Evolutionary conservation across 176 grass and related monocot species (phyloP), one percentile per base, ranked within the genome.

Genomic region (Dactylis glomerata): DNA sequence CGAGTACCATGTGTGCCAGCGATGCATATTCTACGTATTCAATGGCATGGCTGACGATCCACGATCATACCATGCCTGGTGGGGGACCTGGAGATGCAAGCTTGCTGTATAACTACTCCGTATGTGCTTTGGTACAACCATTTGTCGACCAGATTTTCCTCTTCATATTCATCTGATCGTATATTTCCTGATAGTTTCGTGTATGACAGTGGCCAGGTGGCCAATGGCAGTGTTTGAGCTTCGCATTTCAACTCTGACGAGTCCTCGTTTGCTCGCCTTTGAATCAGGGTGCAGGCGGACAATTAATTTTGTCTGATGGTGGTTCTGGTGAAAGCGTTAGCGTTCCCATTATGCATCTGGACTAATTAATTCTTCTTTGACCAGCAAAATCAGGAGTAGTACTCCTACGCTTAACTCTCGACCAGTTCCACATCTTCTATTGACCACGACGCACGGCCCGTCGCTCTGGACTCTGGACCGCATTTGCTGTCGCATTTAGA

Each of bases 381-480:
- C 84, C 80, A 40, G 19, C 45, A 40, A 85, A 74, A 49, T 20
- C 6, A 65, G 71, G 74, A 26, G 73, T 41, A 42, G 2, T 40
- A 40, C 5, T 5, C 7, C 6, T 8, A 1, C 8, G 84, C 44
- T 49, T 26, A 56, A 19, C 33, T 38, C 85, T 16, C 74, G 27
- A 42, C 76, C 65, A 45, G 41, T 56, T 79, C 88, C 67, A 66
- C 74, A 79, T 57, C 74, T 4, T 79, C 36, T 26, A 81, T 16
- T 20, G 62, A 47, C 88, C 88, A 40, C 40, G 83, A 83, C 16
- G 73, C 28, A 8, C 11, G 19, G 59, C 31, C 26, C 73, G 52
- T 49, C 79, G 27, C 42, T 46, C 56, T 41, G 30, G 15, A 76
- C 8, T 41, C 58, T 45, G 19, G 44, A 59, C 37, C 67, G 73